Evolutionary conservation across 495 filamentous ascomycete species (phyloP).

Genomic region (Neurospora sp.): DNA sequence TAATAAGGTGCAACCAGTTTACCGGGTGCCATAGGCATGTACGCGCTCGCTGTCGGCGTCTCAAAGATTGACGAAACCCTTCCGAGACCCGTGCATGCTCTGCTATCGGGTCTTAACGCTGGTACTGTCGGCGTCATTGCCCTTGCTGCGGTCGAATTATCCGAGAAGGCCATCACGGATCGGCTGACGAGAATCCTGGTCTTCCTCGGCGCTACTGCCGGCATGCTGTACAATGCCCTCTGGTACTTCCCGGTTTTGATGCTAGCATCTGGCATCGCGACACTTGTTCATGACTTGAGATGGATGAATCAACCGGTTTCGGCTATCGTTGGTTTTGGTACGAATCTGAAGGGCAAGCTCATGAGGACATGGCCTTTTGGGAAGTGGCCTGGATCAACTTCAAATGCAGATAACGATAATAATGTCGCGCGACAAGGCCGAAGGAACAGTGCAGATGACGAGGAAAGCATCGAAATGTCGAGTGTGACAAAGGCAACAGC

Average conservation of each 20-base stretch:
- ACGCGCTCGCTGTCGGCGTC: constrained; percentile 58
- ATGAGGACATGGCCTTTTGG: not conserved
- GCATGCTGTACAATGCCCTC: constrained; percentile 64
- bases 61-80: constrained; percentile 49
- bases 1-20: constrained; percentile 34
- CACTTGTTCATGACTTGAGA: constrained; percentile 52
- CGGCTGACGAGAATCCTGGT: constrained; percentile 58
- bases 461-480: not conserved
- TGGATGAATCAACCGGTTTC: constrained; percentile 29
- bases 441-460: constrained; percentile 1
- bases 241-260: constrained; percentile 81
- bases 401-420: not conserved
- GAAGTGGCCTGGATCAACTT: not conserved
- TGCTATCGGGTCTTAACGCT: constrained; percentile 70
- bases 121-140: constrained; percentile 74
- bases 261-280: constrained; percentile 43
- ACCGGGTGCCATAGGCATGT: constrained; percentile 72
- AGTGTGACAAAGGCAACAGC: not conserved
- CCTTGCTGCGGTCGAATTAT: constrained; percentile 64
- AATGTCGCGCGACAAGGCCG: not conserved
- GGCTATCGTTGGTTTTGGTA: not conserved
- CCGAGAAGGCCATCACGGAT: constrained; percentile 67
- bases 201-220: constrained; percentile 57
- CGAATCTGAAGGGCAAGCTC: not conserved
- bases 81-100: constrained; percentile 58